These are phyloP conservation scores for Orobanche coerulescens DNA, from an alignment of 257 asterid genomes.

Conservation along the genomic window DNA sequence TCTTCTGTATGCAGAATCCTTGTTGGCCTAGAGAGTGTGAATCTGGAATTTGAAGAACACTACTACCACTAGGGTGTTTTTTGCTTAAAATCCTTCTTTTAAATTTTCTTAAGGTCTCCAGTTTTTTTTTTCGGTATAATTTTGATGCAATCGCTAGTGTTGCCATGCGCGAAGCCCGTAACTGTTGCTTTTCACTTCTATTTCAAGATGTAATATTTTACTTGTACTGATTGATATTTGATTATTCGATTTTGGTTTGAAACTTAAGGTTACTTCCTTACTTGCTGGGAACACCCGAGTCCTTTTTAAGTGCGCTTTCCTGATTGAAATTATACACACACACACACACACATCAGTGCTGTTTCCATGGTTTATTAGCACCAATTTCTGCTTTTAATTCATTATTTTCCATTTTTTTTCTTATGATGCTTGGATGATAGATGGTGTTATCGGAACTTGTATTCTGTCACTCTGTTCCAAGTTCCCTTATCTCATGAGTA, in stretches of 20 bases:
- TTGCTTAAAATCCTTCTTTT: neutral
- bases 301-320: neutral
- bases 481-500: neutral
- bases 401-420: neutral
- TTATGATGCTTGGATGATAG: neutral
- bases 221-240: neutral
- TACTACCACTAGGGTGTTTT: neutral
- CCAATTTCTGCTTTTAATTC: neutral
- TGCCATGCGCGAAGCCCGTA: neutral
- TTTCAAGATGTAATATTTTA: neutral
- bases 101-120: neutral
- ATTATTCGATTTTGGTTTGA: neutral
- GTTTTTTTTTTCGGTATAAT: neutral
- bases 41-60: neutral
- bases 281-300: neutral
- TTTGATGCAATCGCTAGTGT: neutral
- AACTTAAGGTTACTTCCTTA: conserved; percentile 1
- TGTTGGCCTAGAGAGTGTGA: neutral
- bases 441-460: neutral
- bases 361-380: neutral
- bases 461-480: neutral
- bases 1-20: neutral
- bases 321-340: neutral
- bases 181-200: neutral
- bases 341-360: no score